Percentiles rank a stretch among this genome's conserved stretches.
Evolutionary conservation across 1,284 basidiomycete species (phyloP).

Genomic region (Trametes pubescens): DNA sequence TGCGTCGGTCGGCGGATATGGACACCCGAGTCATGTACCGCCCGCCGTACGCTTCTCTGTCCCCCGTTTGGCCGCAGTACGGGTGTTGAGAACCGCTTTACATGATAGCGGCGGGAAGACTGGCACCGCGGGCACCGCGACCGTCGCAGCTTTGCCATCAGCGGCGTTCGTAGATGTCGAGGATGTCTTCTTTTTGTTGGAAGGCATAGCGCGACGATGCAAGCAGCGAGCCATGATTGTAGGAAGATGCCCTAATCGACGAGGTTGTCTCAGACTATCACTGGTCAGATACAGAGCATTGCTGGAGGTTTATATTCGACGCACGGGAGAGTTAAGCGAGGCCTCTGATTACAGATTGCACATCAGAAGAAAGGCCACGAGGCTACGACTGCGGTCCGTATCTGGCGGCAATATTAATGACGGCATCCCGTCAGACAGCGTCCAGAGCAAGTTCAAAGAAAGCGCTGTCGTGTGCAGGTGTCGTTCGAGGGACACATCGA

Average conservation of each 20-base stretch:
- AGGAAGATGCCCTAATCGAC: neutral
- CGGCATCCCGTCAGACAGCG: slow-evolving; percentile 1
- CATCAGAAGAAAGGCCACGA: neutral
- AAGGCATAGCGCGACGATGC: slow-evolving; percentile 5
- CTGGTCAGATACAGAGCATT: too few relatives aligned
- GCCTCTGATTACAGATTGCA: neutral
- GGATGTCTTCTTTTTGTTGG: slow-evolving; percentile 3
- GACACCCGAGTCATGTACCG: neutral
- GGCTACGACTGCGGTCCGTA: neutral
- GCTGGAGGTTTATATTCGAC: too few relatives aligned
- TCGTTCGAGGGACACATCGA: neutral
- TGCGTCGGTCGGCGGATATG: neutral
- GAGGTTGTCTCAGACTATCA: neutral
- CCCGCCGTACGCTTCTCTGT: neutral
- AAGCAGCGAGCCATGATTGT: neutral
- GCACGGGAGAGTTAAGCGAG: neutral
- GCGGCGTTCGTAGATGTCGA: neutral
- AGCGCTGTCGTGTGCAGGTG: too few relatives aligned
- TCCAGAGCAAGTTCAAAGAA: too few relatives aligned
- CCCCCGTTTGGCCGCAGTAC: neutral
- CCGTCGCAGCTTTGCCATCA: neutral
- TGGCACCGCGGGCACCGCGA: neutral
- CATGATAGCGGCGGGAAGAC: neutral
- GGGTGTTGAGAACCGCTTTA: slow-evolving; percentile 6
- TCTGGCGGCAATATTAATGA: neutral